These are phyloP conservation scores for Styphnolobium japonicum DNA, from an alignment of 306 rosid species.

Conservation along the genomic window DNA sequence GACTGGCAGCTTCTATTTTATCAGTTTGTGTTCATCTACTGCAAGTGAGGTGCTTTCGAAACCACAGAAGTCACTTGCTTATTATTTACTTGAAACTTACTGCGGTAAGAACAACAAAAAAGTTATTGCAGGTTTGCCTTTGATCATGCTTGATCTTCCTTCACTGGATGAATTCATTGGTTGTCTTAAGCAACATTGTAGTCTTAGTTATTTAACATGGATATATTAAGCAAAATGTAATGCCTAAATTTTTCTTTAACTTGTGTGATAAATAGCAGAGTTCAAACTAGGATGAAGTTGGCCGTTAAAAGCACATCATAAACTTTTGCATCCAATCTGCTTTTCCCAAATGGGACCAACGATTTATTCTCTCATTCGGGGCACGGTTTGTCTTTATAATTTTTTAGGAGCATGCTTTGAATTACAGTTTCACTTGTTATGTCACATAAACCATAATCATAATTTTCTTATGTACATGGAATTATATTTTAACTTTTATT, in stretches of 20 bases:
- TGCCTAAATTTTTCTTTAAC: not conserved
- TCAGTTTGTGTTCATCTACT: conserved; percentile 14
- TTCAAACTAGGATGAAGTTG: not conserved
- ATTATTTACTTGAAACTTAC: conserved; percentile 86
- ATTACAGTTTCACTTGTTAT: conserved; percentile 12
- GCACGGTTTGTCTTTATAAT: not conserved
- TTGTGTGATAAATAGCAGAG: not conserved
- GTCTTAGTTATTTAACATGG: conserved; percentile 1
- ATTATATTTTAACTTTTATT: no score
- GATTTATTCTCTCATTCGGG: not conserved
- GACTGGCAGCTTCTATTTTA: not conserved
- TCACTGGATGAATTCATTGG: conserved; percentile 7
- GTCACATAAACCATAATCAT: not conserved
- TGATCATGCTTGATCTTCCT: not conserved
- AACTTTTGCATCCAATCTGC: conserved; percentile 8
- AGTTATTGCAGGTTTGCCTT: conserved; percentile 80
- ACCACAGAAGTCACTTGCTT: conserved; percentile 90
- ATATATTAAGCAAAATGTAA: not conserved
- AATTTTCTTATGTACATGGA: not conserved
- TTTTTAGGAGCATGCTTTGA: not conserved
- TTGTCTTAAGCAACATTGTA: conserved; percentile 8
- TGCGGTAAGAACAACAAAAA: conserved; percentile 80
- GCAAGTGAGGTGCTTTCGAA: conserved; percentile 90
- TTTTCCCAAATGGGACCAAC: not conserved
- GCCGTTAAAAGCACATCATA: not conserved